Conservation (phyloP, 2,329 filamentous ascomycete species). For the Calonectria hawksworthii region DNA sequence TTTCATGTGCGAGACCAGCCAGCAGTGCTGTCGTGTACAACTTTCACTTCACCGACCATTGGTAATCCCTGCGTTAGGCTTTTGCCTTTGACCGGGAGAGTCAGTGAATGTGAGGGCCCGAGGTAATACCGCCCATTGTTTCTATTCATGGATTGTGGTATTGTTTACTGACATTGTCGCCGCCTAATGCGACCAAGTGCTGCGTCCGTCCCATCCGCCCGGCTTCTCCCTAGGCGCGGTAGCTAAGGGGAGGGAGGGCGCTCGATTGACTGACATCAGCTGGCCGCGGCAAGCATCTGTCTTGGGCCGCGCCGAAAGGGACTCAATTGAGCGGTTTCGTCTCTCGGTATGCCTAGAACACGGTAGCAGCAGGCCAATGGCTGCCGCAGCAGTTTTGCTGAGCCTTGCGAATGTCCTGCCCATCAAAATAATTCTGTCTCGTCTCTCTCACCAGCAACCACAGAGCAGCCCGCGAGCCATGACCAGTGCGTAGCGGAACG, state of each 20-base stretch:
- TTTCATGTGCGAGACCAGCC: background rate
- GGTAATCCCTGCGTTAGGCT: slow-evolving; percentile 7
- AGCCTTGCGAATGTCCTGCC: background rate
- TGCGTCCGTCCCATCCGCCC: slow-evolving; percentile 13
- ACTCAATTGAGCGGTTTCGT: background rate
- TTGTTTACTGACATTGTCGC: background rate
- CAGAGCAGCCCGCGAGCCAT: background rate
- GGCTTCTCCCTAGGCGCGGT: slow-evolving; percentile 10
- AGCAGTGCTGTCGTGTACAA: background rate
- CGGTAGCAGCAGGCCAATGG: background rate
- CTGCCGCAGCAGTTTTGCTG: background rate
- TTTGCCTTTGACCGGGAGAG: background rate
- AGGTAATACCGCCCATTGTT: slow-evolving; percentile 17
- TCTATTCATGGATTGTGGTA: background rate
- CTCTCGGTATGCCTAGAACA: background rate
- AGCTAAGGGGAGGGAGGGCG: background rate
- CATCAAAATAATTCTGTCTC: background rate
- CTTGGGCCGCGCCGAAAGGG: background rate
- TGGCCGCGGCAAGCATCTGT: background rate
- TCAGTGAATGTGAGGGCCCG: slow-evolving; percentile 10
- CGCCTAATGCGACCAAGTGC: background rate
- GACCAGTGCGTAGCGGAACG: slow-evolving; percentile 12
- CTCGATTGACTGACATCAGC: background rate
- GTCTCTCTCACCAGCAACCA: background rate
- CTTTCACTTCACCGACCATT: background rate